phyloP scores from a whole-genome alignment of 23 red algal genomes.

The Gracilariopsis chorda region DNA sequence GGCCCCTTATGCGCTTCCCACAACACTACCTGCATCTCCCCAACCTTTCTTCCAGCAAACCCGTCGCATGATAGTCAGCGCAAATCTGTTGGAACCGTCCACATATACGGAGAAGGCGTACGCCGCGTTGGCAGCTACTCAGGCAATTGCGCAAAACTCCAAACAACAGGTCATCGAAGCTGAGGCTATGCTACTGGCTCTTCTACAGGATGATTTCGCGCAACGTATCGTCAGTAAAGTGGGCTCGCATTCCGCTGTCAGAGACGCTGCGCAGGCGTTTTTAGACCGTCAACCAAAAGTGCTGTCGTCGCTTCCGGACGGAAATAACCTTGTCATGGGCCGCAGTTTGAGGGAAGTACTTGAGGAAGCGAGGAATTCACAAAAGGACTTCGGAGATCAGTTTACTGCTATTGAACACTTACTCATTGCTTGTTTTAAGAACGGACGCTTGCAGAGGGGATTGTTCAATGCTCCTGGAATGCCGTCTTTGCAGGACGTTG shows the following conservation, averaged over 20 bases:
- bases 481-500: constrained; percentile 68
- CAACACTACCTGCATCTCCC: not conserved
- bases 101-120: constrained; percentile 96
- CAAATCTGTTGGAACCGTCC: constrained; percentile 78
- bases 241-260: not conserved
- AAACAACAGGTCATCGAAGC: constrained; percentile 96
- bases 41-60: not conserved
- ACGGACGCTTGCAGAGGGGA: constrained; percentile 71
- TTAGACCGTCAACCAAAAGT: constrained; percentile 74
- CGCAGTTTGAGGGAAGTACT: constrained; percentile 78
- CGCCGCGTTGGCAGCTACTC: constrained; percentile 58
- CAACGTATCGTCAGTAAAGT: constrained; percentile 65
- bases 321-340: constrained; percentile 80
- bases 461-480: constrained; percentile 26
- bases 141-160: constrained; percentile 48
- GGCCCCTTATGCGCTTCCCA: not conserved
- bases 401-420: constrained; percentile 91
- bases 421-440: constrained; percentile 80
- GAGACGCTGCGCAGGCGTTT: constrained; percentile 8
- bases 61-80: not conserved
- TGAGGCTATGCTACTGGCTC: constrained; percentile 77
- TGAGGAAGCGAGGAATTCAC: constrained; percentile 65
- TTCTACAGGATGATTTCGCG: constrained; percentile 85
- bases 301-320: not conserved
- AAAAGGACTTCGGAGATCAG: constrained; percentile 81